Percentiles rank a stretch among this genome's conserved stretches.
phyloP scores from a whole-genome alignment of 2,329 filamentous ascomycete genomes.

The Phymatotrichopsis omnivora region DNA sequence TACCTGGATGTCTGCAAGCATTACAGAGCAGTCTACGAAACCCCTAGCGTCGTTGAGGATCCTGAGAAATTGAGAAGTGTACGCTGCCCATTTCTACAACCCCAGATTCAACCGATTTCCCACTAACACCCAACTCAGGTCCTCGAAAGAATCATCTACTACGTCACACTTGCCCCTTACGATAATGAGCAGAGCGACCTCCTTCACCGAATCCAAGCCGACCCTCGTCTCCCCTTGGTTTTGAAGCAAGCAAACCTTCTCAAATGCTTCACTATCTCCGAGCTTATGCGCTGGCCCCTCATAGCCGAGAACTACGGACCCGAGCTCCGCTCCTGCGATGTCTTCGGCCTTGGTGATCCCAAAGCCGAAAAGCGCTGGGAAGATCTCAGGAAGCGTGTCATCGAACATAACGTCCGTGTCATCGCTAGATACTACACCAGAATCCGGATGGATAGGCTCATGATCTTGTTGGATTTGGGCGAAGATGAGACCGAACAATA shows the following conservation, averaged over 20 bases:
- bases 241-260: conserved; percentile 51
- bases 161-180: conserved; percentile 88
- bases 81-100: conserved; percentile 36
- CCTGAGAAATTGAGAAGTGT: conserved; percentile 75
- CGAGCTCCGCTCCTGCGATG: conserved; percentile 77
- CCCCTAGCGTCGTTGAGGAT: conserved; percentile 87
- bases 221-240: conserved; percentile 72
- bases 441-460: conserved; percentile 83
- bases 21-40: conserved; percentile 93
- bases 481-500: conserved; percentile 98
- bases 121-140: conserved; percentile 47
- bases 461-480: conserved; percentile 78
- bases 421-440: conserved; percentile 98
- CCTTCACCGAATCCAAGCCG: conserved; percentile 81
- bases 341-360: conserved; percentile 68
- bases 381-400: conserved; percentile 93
- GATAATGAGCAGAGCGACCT: conserved; percentile 98
- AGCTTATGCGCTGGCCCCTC: conserved; percentile 97
- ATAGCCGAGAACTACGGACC: conserved; percentile 81
- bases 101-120: conserved; percentile 23
- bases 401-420: conserved; percentile 97
- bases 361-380: conserved; percentile 83
- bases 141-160: conserved; percentile 92
- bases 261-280: conserved; percentile 87
- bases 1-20: conserved; percentile 97